phyloP scores from a whole-genome alignment of 2,329 filamentous ascomycete species.

The Claviceps paspali region DNA sequence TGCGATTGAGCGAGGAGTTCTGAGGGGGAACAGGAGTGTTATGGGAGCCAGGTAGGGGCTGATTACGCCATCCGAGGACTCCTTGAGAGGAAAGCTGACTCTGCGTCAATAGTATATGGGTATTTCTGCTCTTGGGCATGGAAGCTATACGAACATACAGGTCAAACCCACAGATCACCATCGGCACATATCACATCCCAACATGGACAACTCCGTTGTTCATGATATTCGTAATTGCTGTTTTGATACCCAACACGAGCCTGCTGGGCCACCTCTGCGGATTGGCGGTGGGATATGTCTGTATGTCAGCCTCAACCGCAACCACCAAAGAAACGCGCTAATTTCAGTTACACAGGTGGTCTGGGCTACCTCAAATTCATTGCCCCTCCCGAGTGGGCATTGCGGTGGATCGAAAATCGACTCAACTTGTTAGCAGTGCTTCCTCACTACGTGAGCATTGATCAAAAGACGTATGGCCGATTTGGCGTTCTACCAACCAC shows the following conservation, averaged over 20 bases:
- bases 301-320: slow-evolving; percentile 34
- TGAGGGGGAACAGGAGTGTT: slow-evolving; percentile 57
- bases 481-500: slow-evolving; percentile 71
- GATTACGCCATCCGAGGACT: not conserved
- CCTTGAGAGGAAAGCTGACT: not conserved
- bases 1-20: slow-evolving; percentile 56
- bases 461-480: slow-evolving; percentile 88
- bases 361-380: slow-evolving; percentile 81
- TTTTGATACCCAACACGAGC: slow-evolving; percentile 67
- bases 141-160: slow-evolving; percentile 79
- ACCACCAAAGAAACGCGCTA: not conserved
- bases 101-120: slow-evolving; percentile 56
- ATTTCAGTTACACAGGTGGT: slow-evolving; percentile 40
- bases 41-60: slow-evolving; percentile 65
- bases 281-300: slow-evolving; percentile 70
- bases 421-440: slow-evolving; percentile 70
- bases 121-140: slow-evolving; percentile 71
- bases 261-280: slow-evolving; percentile 78
- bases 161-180: slow-evolving; percentile 60
- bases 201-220: slow-evolving; percentile 86
- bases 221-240: slow-evolving; percentile 56
- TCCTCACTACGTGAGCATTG: slow-evolving; percentile 85
- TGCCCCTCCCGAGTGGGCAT: slow-evolving; percentile 72
- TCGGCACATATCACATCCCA: slow-evolving; percentile 54
- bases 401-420: slow-evolving; percentile 80